Percentiles rank a stretch among this genome's conserved stretches.
These are phyloP conservation scores for Botrytis paeoniae DNA, from an alignment of 2,329 filamentous ascomycete species.

Conservation along the genomic window DNA sequence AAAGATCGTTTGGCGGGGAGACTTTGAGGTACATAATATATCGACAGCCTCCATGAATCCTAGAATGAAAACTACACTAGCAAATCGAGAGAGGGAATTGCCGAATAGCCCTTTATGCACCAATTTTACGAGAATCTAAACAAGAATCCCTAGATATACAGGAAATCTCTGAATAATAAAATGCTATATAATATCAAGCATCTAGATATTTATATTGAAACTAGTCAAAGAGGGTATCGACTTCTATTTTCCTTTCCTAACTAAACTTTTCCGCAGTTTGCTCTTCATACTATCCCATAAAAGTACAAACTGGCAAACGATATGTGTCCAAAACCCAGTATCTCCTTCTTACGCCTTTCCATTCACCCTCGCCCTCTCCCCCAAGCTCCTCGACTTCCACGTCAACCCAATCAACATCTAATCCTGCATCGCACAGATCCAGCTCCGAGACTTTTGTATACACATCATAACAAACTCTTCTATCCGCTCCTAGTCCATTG, in stretches of 20 bases:
- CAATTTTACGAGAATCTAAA: background rate
- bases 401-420: slow-evolving; percentile 84
- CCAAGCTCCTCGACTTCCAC: slow-evolving; percentile 65
- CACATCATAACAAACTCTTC: slow-evolving; percentile 92
- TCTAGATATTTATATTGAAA: background rate
- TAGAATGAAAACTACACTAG: background rate
- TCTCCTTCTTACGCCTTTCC: slow-evolving; percentile 81
- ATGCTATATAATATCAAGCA: background rate
- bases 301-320: slow-evolving; percentile 69
- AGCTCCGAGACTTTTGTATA: slow-evolving; percentile 91
- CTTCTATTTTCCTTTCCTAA: background rate
- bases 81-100: background rate
- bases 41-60: rapidly evolving
- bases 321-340: slow-evolving; percentile 89
- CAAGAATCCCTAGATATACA: background rate
- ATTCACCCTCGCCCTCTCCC: slow-evolving; percentile 68
- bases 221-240: background rate
- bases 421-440: slow-evolving; percentile 82
- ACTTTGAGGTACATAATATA: background rate
- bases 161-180: background rate
- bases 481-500: slow-evolving; percentile 87
- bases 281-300: slow-evolving; percentile 46
- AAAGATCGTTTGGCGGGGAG: background rate
- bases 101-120: background rate
- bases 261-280: background rate